These are phyloP conservation scores for Sporopachydermia lactativora DNA, from an alignment of 805 yeast species.

Conservation along the genomic window DNA sequence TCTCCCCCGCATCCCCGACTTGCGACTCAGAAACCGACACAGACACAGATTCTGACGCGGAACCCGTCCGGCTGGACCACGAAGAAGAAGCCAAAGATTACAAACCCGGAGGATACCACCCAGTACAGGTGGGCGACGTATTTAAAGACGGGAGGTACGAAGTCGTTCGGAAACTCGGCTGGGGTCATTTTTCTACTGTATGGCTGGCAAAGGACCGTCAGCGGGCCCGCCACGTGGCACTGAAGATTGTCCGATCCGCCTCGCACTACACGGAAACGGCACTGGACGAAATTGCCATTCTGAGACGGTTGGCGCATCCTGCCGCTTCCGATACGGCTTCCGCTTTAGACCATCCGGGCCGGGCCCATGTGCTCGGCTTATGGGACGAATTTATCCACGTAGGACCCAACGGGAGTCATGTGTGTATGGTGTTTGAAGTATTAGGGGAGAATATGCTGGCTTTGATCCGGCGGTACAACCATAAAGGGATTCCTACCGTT, in stretches of 20 bases:
- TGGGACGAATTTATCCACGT: constrained; percentile 73
- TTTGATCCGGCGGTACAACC: constrained; percentile 61
- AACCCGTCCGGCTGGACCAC: constrained; percentile 27
- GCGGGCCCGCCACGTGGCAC: constrained; percentile 66
- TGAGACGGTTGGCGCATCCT: constrained; percentile 44
- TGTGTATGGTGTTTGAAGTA: constrained; percentile 96
- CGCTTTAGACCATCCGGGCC: constrained; percentile 55
- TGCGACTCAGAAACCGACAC: constrained; percentile 13
- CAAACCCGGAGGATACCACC: constrained; percentile 90
- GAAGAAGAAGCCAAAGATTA: constrained; percentile 86
- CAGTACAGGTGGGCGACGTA: constrained; percentile 76
- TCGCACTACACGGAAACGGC: constrained; percentile 89
- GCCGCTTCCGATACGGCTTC: constrained; percentile 12
- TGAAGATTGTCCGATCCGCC: constrained; percentile 88
- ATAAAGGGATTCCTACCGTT: constrained; percentile 63
- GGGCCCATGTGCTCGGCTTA: constrained; percentile 63
- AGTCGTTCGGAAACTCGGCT: constrained; percentile 81
- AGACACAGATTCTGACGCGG: constrained; percentile 24
- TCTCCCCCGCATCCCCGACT: background rate
- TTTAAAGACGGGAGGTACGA: constrained; percentile 67
- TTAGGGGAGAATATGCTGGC: constrained; percentile 88
- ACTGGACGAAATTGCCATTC: constrained; percentile 74
- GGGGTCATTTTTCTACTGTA: constrained; percentile 98
- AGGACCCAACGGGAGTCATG: constrained; percentile 88
- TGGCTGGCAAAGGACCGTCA: constrained; percentile 64